phyloP scores from a whole-genome alignment of 2,329 filamentous ascomycete genomes.

The Penicillium fuscoglaucum region DNA sequence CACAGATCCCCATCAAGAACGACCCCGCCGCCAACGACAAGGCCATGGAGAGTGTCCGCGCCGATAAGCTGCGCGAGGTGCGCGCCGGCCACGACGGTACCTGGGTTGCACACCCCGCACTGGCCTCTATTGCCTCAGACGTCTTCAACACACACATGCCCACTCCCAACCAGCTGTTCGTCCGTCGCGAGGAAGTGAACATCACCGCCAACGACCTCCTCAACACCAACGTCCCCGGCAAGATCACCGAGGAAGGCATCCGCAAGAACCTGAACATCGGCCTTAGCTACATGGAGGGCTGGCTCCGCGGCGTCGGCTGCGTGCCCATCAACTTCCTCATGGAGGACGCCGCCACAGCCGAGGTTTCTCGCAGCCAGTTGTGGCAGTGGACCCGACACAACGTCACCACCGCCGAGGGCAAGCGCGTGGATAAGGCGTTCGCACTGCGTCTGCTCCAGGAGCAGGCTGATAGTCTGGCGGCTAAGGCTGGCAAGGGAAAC shows the following conservation, averaged over 20 bases:
- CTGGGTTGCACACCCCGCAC: slow-evolving; percentile 95
- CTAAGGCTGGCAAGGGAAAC: slow-evolving; percentile 80
- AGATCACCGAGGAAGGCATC: slow-evolving; percentile 91
- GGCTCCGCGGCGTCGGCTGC: slow-evolving; percentile 91
- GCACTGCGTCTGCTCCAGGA: slow-evolving; percentile 83
- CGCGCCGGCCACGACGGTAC: slow-evolving; percentile 94
- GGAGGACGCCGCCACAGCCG: slow-evolving; percentile 97
- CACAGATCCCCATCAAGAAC: slow-evolving; percentile 98
- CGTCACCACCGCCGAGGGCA: slow-evolving; percentile 78
- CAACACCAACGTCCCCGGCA: slow-evolving; percentile 96
- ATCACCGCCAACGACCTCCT: slow-evolving; percentile 86
- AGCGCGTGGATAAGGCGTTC: slow-evolving; percentile 90
- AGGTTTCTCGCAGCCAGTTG: slow-evolving; percentile 89
- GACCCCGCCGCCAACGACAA: slow-evolving; percentile 86
- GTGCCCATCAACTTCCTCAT: slow-evolving; percentile 98
- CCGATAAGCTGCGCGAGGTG: slow-evolving; percentile 94
- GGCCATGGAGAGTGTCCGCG: slow-evolving; percentile 89
- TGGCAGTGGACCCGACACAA: slow-evolving; percentile 90
- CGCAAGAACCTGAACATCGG: slow-evolving; percentile 97
- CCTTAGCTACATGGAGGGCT: slow-evolving; percentile 97
- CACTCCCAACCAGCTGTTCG: slow-evolving; percentile 92
- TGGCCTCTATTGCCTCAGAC: slow-evolving; percentile 83
- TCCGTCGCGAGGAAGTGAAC: slow-evolving; percentile 83
- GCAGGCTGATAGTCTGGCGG: slow-evolving; percentile 71
- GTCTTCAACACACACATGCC: slow-evolving; percentile 99